phyloP scores from a whole-genome alignment of 2,329 filamentous ascomycete species.

The Scedosporium boydii region DNA sequence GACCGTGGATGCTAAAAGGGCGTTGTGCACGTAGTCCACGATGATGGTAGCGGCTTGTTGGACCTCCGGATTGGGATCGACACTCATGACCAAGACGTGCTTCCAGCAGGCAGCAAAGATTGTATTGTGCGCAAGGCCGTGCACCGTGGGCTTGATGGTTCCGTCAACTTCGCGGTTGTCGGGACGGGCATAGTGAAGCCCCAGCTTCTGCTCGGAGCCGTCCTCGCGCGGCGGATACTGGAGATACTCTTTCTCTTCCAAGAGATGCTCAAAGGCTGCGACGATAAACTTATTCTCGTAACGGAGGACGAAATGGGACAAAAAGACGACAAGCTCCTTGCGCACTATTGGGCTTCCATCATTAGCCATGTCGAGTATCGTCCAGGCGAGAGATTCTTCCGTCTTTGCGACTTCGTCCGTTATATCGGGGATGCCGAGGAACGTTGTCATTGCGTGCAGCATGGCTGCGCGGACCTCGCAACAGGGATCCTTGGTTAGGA shows the following conservation, averaged over 20 bases:
- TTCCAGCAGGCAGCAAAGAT: constrained; percentile 94
- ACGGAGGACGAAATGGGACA: constrained; percentile 81
- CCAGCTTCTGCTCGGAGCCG: constrained; percentile 50
- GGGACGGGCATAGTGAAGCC: constrained; percentile 49
- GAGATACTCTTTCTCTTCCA: constrained; percentile 69
- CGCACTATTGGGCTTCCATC: constrained; percentile 92
- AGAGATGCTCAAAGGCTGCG: constrained; percentile 80
- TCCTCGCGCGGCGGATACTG: constrained; percentile 45
- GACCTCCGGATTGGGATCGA: constrained; percentile 91
- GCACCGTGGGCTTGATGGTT: constrained; percentile 44
- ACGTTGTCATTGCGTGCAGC: constrained; percentile 86
- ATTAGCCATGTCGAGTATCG: constrained; percentile 81
- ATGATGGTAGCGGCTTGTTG: constrained; percentile 77
- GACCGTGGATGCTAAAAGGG: constrained; percentile 67
- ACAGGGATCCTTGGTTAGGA: constrained; percentile 73
- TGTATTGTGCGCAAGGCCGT: constrained; percentile 70
- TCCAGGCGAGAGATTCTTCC: constrained; percentile 83
- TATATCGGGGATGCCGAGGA: constrained; percentile 85
- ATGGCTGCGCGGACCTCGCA: constrained; percentile 91
- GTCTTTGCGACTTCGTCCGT: constrained; percentile 85
- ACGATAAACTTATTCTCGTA: constrained; percentile 92
- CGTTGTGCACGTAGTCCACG: constrained; percentile 74
- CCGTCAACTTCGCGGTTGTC: constrained; percentile 48
- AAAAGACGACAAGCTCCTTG: constrained; percentile 86
- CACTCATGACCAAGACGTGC: constrained; percentile 78